Percentiles rank a stretch among this genome's conserved stretches.
These are phyloP conservation scores for Paramecium tetraurelia DNA, from an alignment of 73 alveolate species.

Conservation along the genomic window DNA sequence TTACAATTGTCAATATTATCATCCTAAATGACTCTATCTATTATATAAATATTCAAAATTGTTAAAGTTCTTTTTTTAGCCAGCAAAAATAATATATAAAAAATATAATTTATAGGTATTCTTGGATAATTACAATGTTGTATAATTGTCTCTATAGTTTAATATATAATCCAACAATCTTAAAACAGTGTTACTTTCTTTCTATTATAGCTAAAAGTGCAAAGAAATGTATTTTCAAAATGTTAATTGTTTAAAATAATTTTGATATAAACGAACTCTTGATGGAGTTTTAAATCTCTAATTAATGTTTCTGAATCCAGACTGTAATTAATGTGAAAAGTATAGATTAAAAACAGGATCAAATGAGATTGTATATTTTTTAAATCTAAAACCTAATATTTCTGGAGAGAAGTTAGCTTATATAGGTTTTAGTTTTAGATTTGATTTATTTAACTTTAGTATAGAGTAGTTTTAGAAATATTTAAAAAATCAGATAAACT, in stretches of 20 bases:
- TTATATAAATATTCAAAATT: background rate
- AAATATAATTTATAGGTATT: too few relatives aligned
- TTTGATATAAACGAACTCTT: background rate
- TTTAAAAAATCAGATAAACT: background rate
- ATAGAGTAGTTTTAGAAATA: background rate
- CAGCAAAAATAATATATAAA: background rate
- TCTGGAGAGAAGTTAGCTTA: background rate
- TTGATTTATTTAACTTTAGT: too few relatives aligned
- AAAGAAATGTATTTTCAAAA: too few relatives aligned
- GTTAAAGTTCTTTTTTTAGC: background rate
- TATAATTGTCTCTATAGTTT: too few relatives aligned
- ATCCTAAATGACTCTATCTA: too few relatives aligned
- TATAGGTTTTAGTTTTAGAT: too few relatives aligned
- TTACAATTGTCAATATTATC: too few relatives aligned
- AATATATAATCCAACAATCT: background rate
- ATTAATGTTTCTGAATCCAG: background rate
- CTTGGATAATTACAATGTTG: background rate
- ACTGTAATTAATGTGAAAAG: background rate
- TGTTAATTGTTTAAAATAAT: background rate
- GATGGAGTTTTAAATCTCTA: background rate
- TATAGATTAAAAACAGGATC: too few relatives aligned
- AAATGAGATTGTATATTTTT: too few relatives aligned
- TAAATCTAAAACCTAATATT: too few relatives aligned
- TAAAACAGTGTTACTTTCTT: too few relatives aligned
- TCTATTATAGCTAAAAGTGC: background rate